A percentile compares a stretch with the other conserved stretches of the same genome.
phyloP scores from a whole-genome alignment of 345 rosid species.

The Heritiera littoralis region DNA sequence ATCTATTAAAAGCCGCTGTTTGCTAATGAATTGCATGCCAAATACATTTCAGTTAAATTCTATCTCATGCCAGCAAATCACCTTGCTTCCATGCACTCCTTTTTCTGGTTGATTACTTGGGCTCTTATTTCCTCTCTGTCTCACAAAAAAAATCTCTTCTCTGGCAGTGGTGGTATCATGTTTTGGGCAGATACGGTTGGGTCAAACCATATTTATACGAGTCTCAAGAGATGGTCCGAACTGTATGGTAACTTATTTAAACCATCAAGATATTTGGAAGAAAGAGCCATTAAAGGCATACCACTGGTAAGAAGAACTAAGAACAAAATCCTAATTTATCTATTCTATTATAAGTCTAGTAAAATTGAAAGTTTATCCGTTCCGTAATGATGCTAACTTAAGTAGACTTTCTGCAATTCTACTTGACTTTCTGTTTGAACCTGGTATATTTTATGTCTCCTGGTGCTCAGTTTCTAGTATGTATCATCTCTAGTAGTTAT shows the following conservation, averaged over 20 bases:
- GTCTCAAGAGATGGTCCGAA: constrained; percentile 74
- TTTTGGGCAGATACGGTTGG: constrained; percentile 89
- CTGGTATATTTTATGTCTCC: neutral
- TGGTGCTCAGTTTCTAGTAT: neutral
- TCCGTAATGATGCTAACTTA: neutral
- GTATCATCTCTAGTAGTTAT: too few species aligned
- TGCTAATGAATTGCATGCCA: too few species aligned
- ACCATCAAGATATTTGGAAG: constrained; percentile 84
- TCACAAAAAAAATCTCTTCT: neutral
- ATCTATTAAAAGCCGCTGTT: neutral
- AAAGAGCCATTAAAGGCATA: constrained; percentile 67
- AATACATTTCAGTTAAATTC: too few species aligned
- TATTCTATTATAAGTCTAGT: too few species aligned
- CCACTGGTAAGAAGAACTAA: constrained; percentile 55
- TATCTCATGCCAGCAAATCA: neutral
- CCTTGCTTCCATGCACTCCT: neutral
- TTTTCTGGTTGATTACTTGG: neutral
- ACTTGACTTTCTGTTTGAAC: neutral
- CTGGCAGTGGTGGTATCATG: constrained; percentile 78
- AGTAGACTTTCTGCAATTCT: neutral
- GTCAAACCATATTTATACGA: constrained; percentile 54
- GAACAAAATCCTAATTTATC: too few species aligned
- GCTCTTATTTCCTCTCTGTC: neutral
- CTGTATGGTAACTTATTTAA: constrained; percentile 65
- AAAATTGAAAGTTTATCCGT: too few species aligned